Evolutionary conservation across 2,329 filamentous ascomycete species (phyloP).

Genomic region (Leptographium lundbergii): DNA sequence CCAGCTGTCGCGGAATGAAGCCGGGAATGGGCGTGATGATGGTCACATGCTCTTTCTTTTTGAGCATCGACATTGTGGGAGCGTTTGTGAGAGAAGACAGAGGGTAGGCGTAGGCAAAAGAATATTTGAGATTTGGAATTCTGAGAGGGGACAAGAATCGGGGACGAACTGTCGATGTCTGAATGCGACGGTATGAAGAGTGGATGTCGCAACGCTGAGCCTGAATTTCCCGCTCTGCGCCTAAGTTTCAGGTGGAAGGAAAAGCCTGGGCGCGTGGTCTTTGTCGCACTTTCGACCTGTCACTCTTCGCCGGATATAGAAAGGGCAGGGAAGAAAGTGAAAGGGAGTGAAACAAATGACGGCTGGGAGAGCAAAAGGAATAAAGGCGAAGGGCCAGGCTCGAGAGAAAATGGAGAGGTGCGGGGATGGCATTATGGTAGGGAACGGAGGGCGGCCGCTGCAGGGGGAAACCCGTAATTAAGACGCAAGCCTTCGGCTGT

Average conservation of each 20-base stretch:
- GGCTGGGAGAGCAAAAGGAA: neutral
- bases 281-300: neutral
- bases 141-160: neutral
- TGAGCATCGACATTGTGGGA: conserved; percentile 25
- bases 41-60: conserved; percentile 54
- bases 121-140: no score
- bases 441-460: neutral
- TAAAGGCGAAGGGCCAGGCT: neutral
- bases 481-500: neutral
- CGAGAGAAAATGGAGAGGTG: neutral
- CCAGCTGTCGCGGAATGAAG: conserved; percentile 58
- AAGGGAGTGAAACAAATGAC: neutral
- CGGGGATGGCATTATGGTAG: neutral
- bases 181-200: neutral
- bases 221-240: neutral
- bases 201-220: neutral
- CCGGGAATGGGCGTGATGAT: conserved; percentile 57
- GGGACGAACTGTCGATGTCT: neutral
- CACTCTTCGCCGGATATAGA: neutral
- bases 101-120: neutral
- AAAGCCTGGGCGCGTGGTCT: neutral
- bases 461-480: neutral
- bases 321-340: neutral
- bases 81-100: neutral
- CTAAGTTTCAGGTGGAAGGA: neutral